A percentile compares a stretch with the other conserved stretches of the same genome.
Evolutionary conservation across 768 basidiomycete genomes (phyloP).

Genomic region (Clitopilus passeckerianus): DNA sequence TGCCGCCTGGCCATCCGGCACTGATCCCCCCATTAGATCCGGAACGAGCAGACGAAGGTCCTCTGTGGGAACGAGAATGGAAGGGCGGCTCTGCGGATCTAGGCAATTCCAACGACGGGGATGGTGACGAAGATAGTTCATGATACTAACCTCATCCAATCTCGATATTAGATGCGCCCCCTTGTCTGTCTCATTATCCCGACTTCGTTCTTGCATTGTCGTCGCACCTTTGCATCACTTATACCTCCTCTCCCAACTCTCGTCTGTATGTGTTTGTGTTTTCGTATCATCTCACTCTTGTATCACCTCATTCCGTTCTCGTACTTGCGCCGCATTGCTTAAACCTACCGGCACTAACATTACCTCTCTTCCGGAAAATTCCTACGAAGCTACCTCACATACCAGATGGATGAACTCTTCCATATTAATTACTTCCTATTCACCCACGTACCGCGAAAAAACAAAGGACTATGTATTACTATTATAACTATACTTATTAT

Average conservation of each 20-base stretch:
- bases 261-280: neutral
- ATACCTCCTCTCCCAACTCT: neutral
- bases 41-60: conserved; percentile 13
- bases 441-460: neutral
- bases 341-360: neutral
- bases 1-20: conserved; percentile 61
- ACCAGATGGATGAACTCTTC: neutral
- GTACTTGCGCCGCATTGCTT: too few relatives aligned
- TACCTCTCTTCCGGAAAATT: neutral
- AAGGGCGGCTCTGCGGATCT: conserved; percentile 61
- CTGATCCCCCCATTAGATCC: conserved; percentile 24
- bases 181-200: neutral
- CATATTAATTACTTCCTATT: neutral
- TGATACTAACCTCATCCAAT: neutral
- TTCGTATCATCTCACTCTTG: neutral
- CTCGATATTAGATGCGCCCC: neutral
- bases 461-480: neutral
- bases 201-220: neutral
- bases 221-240: neutral
- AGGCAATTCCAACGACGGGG: conserved; percentile 38
- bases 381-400: neutral
- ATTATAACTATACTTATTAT: neutral
- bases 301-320: neutral
- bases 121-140: conserved; percentile 34
- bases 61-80: conserved; percentile 84